These are phyloP conservation scores for Alternaria brassicicola DNA, from an alignment of 2,329 filamentous ascomycete species.

Conservation along the genomic window DNA sequence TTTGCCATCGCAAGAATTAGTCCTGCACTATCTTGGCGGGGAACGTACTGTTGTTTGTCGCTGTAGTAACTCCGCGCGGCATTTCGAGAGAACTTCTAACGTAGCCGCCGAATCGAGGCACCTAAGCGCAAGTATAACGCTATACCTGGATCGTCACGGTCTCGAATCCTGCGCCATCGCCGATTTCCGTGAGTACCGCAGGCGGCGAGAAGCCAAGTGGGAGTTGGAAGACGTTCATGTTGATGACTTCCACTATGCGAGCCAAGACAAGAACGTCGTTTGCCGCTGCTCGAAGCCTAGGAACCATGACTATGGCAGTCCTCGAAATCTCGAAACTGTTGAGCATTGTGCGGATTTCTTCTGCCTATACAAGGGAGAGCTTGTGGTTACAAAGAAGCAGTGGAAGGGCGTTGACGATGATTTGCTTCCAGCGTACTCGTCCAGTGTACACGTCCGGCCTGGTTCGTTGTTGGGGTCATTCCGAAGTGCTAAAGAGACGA, in stretches of 20 bases:
- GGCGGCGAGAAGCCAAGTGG: constrained; percentile 6
- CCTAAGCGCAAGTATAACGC: constrained; percentile 4
- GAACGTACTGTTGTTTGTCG: constrained; percentile 6
- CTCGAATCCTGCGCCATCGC: constrained; percentile 7
- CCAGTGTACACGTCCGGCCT: background rate
- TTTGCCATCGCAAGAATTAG: background rate
- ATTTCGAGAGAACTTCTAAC: background rate
- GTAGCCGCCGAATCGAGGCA: constrained; percentile 10
- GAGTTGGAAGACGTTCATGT: constrained; percentile 2
- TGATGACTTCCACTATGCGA: constrained; percentile 23
- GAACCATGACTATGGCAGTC: background rate
- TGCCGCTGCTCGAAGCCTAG: constrained; percentile 20
- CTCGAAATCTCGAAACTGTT: constrained; percentile 18
- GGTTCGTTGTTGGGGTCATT: background rate
- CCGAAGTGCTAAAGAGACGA: background rate
- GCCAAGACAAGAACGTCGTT: constrained; percentile 10
- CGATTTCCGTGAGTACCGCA: background rate
- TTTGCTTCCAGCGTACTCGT: constrained; percentile 3
- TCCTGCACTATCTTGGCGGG: constrained; percentile 10
- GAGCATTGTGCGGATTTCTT: constrained; percentile 26
- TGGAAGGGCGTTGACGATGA: constrained; percentile 14
- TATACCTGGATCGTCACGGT: constrained; percentile 18
- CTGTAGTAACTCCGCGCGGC: constrained; percentile 2
- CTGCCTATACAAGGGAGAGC: background rate
- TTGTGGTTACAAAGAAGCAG: constrained; percentile 13